Percentiles rank a stretch among this genome's conserved stretches.
These are phyloP conservation scores for Penicillium odoratum DNA, from an alignment of 495 filamentous ascomycete genomes.

Conservation along the genomic window DNA sequence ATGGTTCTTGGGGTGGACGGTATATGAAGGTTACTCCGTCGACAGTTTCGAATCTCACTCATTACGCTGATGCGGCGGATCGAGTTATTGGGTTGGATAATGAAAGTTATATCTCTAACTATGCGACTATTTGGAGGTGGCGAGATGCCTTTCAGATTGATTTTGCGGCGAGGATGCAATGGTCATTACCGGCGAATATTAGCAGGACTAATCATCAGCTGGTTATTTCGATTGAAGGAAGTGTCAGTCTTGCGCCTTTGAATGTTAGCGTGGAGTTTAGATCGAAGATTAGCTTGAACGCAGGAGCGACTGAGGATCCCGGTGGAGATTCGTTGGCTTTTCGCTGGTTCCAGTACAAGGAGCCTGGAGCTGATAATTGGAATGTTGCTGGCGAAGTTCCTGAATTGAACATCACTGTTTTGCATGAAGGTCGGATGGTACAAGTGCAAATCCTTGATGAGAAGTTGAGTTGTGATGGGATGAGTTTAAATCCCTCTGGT, in stretches of 20 bases:
- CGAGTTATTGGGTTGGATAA: slow-evolving; percentile 38
- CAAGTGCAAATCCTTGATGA: slow-evolving; percentile 33
- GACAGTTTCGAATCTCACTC: slow-evolving; percentile 14
- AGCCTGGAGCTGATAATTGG: slow-evolving; percentile 39
- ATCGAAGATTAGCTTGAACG: slow-evolving; percentile 38
- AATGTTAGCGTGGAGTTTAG: slow-evolving; percentile 33
- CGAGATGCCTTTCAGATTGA: slow-evolving; percentile 50
- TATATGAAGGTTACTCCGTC: slow-evolving; percentile 24
- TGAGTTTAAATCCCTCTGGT: slow-evolving; percentile 20
- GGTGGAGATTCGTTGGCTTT: slow-evolving; percentile 41
- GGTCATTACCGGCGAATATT: slow-evolving; percentile 36
- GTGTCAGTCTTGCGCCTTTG: slow-evolving; percentile 30
- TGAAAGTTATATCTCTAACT: slow-evolving; percentile 36
- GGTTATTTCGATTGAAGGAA: slow-evolving; percentile 41
- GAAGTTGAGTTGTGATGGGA: slow-evolving; percentile 30
- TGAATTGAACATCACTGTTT: slow-evolving; percentile 26
- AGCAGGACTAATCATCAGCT: slow-evolving; percentile 42
- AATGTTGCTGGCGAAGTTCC: slow-evolving; percentile 38
- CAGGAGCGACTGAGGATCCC: slow-evolving; percentile 40
- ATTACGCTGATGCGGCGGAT: slow-evolving; percentile 46
- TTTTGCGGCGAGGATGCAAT: slow-evolving; percentile 52
- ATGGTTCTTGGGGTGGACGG: slow-evolving; percentile 50
- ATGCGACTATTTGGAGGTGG: slow-evolving; percentile 55
- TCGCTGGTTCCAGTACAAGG: slow-evolving; percentile 50
- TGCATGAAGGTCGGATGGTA: slow-evolving; percentile 31